phyloP scores from a whole-genome alignment of 75 land plant genomes.

The Cryptomeria japonica region DNA sequence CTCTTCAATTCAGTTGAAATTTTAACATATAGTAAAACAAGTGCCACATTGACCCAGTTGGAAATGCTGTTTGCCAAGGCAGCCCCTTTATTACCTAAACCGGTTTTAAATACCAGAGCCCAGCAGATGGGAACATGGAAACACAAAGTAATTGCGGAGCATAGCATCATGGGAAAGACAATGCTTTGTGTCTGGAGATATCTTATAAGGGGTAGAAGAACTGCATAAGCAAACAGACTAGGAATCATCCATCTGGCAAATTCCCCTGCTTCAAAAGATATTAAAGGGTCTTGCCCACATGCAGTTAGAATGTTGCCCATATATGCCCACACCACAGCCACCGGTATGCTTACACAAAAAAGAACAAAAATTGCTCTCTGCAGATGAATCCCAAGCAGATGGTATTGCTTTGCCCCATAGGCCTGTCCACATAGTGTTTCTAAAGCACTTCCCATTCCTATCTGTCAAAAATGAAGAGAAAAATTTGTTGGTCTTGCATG shows the following conservation, averaged over 20 bases:
- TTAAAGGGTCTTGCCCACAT: conserved; percentile 61
- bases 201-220: conserved; percentile 57
- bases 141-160: conserved; percentile 39
- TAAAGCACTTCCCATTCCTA: conserved; percentile 14
- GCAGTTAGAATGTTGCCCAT: conserved; percentile 46
- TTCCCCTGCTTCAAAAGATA: conserved; percentile 55
- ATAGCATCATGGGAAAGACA: conserved; percentile 71
- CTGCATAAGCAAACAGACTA: conserved; percentile 59
- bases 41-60: conserved; percentile 62
- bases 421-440: conserved; percentile 91
- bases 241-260: conserved; percentile 75
- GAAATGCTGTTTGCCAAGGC: conserved; percentile 69
- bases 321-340: conserved; percentile 69
- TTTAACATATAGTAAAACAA: conserved; percentile 45
- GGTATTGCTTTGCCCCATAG: conserved; percentile 82
- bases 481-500: neutral
- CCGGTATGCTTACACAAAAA: conserved; percentile 46
- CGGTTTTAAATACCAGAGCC: conserved; percentile 60
- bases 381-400: conserved; percentile 63
- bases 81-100: conserved; percentile 77
- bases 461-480: neutral
- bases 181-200: conserved; percentile 78
- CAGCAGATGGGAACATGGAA: conserved; percentile 72
- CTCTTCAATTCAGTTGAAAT: conserved; percentile 52
- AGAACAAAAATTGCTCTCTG: conserved; percentile 74